phyloP scores from a whole-genome alignment of 2,329 filamentous ascomycete genomes.

The Amesomyces nigricolor region DNA sequence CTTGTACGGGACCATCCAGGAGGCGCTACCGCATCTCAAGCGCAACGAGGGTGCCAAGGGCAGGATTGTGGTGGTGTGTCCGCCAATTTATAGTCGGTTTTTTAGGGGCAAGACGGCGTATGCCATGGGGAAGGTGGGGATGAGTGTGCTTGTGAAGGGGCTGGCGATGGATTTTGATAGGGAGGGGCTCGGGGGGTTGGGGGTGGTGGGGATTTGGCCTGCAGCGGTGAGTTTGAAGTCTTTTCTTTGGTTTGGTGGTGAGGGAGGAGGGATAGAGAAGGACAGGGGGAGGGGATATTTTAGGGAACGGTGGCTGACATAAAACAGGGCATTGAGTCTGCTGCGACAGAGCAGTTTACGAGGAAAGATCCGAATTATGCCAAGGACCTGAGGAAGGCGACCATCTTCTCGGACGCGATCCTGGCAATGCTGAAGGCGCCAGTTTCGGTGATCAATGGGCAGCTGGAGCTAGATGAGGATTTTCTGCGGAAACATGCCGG shows the following conservation, averaged over 20 bases:
- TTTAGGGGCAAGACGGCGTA: constrained; percentile 83
- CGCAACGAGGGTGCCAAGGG: constrained; percentile 39
- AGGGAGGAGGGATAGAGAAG: too few species aligned
- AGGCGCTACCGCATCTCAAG: constrained; percentile 60
- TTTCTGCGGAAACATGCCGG: constrained; percentile 62
- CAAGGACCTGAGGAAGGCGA: constrained; percentile 60
- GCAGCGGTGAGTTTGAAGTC: constrained; percentile 52
- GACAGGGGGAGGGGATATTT: not conserved
- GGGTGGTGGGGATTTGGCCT: constrained; percentile 78
- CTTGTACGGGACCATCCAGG: constrained; percentile 66
- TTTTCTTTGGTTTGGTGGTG: not conserved
- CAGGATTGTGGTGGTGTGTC: constrained; percentile 71
- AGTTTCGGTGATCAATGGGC: constrained; percentile 59
- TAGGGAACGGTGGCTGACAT: not conserved
- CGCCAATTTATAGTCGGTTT: constrained; percentile 80
- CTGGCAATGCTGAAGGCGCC: constrained; percentile 63
- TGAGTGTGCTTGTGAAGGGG: constrained; percentile 77
- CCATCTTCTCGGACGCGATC: constrained; percentile 75
- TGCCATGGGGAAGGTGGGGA: constrained; percentile 71
- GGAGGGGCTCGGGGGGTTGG: constrained; percentile 57
- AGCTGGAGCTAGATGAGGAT: constrained; percentile 72
- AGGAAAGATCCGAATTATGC: constrained; percentile 40
- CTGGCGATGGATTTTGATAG: constrained; percentile 75
- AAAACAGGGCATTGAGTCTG: constrained; percentile 60
- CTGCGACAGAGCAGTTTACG: constrained; percentile 57